These are phyloP conservation scores for Beauveria scarabaeidicola DNA, from an alignment of 2,329 filamentous ascomycete genomes.

Conservation along the genomic window DNA sequence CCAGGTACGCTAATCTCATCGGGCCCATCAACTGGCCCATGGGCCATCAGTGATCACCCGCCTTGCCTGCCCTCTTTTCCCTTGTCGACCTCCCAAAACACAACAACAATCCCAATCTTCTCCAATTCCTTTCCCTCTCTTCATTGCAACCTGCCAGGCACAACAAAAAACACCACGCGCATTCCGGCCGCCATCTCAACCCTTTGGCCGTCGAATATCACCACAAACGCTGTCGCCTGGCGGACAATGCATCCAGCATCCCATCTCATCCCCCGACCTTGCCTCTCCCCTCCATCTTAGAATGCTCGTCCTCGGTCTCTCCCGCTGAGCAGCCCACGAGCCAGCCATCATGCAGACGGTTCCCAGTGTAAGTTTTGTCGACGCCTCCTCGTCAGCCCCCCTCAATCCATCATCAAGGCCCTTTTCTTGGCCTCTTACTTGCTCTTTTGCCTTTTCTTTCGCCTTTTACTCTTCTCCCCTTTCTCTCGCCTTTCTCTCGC, in stretches of 20 bases:
- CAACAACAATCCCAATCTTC: not conserved
- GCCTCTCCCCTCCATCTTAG: conserved; percentile 17
- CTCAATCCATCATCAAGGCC: not conserved
- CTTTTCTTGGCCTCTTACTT: not conserved
- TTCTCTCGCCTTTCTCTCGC: conserved; percentile 2
- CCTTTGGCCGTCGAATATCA: not conserved
- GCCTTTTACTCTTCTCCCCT: not conserved
- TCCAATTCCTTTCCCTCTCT: not conserved
- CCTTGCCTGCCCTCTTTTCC: not conserved
- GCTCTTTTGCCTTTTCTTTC: not conserved
- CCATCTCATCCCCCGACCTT: not conserved
- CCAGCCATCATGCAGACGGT: conserved; percentile 45
- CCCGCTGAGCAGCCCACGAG: conserved; percentile 28
- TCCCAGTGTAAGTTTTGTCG: conserved; percentile 36
- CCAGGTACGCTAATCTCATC: not conserved
- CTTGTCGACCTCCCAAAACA: not conserved
- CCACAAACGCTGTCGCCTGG: not conserved
- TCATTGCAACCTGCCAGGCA: not conserved
- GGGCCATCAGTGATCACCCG: too few species aligned
- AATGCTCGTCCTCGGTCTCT: conserved; percentile 28
- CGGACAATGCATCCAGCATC: conserved; percentile 6
- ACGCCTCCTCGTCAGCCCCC: conserved; percentile 2
- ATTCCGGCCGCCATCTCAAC: not conserved
- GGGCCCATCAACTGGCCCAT: not conserved
- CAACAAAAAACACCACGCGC: conserved; percentile 1